phyloP scores from a whole-genome alignment of 371 early-diverging fungal genomes.

The Chytridiales sp. region DNA sequence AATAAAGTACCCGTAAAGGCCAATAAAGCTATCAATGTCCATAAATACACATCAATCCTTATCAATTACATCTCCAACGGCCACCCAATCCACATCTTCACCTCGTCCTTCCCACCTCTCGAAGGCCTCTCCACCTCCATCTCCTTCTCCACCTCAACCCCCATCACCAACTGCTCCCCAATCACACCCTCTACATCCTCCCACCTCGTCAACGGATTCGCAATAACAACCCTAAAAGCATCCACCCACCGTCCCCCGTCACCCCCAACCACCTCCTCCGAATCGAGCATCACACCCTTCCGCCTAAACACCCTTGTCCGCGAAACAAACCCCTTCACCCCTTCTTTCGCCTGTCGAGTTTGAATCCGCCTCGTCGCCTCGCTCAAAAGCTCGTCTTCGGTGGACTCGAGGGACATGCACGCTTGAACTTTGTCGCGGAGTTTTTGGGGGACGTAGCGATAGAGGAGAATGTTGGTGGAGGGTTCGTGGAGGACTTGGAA shows the following conservation, averaged over 20 bases:
- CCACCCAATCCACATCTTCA: conserved; percentile 38
- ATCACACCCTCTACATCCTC: conserved; percentile 45
- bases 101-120: conserved; percentile 3
- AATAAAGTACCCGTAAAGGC: no score
- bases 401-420: conserved; percentile 22
- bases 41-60: no score
- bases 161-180: conserved; percentile 33
- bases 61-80: conserved; percentile 38
- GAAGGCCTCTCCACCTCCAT: conserved; percentile 25
- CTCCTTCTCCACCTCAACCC: conserved; percentile 32
- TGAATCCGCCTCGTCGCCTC: conserved; percentile 32
- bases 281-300: neutral
- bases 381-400: conserved; percentile 32
- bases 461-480: conserved; percentile 47
- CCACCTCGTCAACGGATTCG: conserved; percentile 51
- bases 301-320: conserved; percentile 4
- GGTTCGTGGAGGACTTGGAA: conserved; percentile 48
- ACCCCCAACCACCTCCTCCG: neutral
- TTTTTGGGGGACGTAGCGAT: conserved; percentile 41
- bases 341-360: conserved; percentile 23
- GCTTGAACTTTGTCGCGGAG: conserved; percentile 33
- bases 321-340: conserved; percentile 29
- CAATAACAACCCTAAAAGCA: conserved; percentile 50
- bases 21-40: no score
- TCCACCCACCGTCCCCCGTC: conserved; percentile 36